Percentiles rank a stretch among this genome's conserved stretches.
Conservation (phyloP, 805 yeast species). For the Yamadazyma endophytica region DNA sequence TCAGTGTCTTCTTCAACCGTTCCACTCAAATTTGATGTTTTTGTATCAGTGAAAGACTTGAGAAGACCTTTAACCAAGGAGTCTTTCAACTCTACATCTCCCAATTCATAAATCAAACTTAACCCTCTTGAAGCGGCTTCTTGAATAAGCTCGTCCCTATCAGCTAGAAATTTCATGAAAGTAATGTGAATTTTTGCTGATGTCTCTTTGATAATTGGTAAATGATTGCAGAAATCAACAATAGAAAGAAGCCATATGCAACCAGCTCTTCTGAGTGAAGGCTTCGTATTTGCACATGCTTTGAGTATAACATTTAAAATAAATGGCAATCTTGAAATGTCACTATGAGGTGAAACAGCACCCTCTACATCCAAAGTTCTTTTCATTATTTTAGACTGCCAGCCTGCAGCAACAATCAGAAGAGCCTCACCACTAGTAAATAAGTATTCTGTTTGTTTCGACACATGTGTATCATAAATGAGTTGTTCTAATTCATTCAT, state of each 20-base stretch:
- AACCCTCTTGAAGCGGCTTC: slow-evolving; percentile 90
- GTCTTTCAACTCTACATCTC: slow-evolving; percentile 64
- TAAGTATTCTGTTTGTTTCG: slow-evolving; percentile 71
- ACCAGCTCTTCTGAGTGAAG: slow-evolving; percentile 66
- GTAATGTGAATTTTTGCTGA: slow-evolving; percentile 65
- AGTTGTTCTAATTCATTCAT: slow-evolving; percentile 36
- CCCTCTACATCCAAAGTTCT: slow-evolving; percentile 48
- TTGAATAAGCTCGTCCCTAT: slow-evolving; percentile 82
- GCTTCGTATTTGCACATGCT: slow-evolving; percentile 63
- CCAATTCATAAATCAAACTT: slow-evolving; percentile 74
- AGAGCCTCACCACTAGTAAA: slow-evolving; percentile 86
- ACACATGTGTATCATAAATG: slow-evolving; percentile 53
- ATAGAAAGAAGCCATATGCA: slow-evolving; percentile 85
- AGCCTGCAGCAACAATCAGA: slow-evolving; percentile 66
- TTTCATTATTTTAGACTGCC: slow-evolving; percentile 58
- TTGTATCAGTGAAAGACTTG: slow-evolving; percentile 71
- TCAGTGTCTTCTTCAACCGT: slow-evolving; percentile 74
- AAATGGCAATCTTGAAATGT: slow-evolving; percentile 16
- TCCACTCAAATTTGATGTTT: slow-evolving; percentile 53
- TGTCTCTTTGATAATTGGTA: slow-evolving; percentile 30
- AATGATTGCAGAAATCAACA: slow-evolving; percentile 65
- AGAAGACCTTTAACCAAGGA: slow-evolving; percentile 69
- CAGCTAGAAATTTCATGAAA: slow-evolving; percentile 76
- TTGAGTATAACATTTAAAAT: slow-evolving; percentile 49
- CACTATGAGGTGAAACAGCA: slow-evolving; percentile 13